Evolutionary conservation across 2,329 filamentous ascomycete genomes (phyloP).

Genomic region (Dothiorella sarmentorum): DNA sequence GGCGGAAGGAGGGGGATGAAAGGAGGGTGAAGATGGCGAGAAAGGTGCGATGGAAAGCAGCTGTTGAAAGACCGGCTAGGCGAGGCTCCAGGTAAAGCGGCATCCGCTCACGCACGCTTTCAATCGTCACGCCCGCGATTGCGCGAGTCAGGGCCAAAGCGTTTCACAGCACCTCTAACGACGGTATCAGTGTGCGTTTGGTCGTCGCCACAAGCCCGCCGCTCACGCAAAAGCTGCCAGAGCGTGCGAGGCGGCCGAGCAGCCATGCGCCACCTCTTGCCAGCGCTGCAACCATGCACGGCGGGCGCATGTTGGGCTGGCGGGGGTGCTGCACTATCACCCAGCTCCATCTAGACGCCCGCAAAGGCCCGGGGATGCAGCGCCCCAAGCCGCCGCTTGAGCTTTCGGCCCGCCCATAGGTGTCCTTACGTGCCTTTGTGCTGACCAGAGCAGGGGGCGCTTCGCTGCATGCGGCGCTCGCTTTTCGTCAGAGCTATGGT

Average conservation of each 20-base stretch:
- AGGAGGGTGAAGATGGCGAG: slow-evolving; percentile 25
- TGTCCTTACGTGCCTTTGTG: slow-evolving; percentile 16
- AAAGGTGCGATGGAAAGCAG: slow-evolving; percentile 10
- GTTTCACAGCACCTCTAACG: slow-evolving; percentile 6
- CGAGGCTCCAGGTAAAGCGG: slow-evolving; percentile 15
- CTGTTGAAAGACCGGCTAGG: slow-evolving; percentile 14
- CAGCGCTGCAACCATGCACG: not conserved
- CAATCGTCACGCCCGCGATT: slow-evolving; percentile 14
- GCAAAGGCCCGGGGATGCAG: slow-evolving; percentile 5
- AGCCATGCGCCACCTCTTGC: not conserved
- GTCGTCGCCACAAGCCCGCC: slow-evolving; percentile 7
- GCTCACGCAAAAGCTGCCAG: not conserved
- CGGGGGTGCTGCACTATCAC: slow-evolving; percentile 9
- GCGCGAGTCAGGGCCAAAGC: slow-evolving; percentile 11
- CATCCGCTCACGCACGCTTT: slow-evolving; percentile 15
- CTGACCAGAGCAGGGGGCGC: slow-evolving; percentile 11
- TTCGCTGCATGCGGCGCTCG: slow-evolving; percentile 7
- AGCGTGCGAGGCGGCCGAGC: not conserved
- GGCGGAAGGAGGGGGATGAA: slow-evolving; percentile 20
- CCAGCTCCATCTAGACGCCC: slow-evolving; percentile 2
- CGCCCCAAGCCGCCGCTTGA: slow-evolving; percentile 7
- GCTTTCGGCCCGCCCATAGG: slow-evolving; percentile 13
- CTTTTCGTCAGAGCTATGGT: slow-evolving; percentile 9
- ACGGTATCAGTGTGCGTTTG: slow-evolving; percentile 1
- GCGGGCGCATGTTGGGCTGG: not conserved